Evolutionary conservation across 768 basidiomycete genomes (phyloP), one percentile per base, ranked within the genome.

Genomic region (Solioccasus polychromus): DNA sequence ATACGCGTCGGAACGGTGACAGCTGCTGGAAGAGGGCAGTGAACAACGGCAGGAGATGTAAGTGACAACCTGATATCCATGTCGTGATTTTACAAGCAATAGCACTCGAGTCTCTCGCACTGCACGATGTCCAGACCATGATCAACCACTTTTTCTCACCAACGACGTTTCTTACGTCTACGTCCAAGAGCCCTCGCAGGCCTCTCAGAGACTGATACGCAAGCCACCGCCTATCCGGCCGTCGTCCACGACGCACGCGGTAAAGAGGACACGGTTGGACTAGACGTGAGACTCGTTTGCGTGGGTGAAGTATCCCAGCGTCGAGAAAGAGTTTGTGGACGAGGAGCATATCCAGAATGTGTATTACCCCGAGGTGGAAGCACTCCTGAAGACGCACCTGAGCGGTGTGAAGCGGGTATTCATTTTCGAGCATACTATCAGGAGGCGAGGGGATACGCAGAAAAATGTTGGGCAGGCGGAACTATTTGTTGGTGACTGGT

Each of bases 401-500:
- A 11, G 11, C 11, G 69, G 69, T 8, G 70, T 64, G 4, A 68
- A 62, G 53, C 54, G 55, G 36, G 62, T 71, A 31, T 52, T 71
- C 47, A 60, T 74, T 39, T 75, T 74, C 36, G 71, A 73, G 47
- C 71, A 73, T 39, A 73, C 69, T 23, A 63, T 67, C 50, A 59
- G 69, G 62, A 58, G 37, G 26, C n/a, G 17, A 11, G 6, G 19
- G 19, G 4, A 35, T 28, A 6, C 11, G 8, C 19, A 22, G 20
- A 36, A 34, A 15, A 20, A 5, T 7, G 12, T 42, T 0, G 3
- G 19, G 19, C 26, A 34, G 6, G 5, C 31, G n/a, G n/a, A n/a
- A n/a, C n/a, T n/a, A n/a, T n/a, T n/a, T n/a, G n/a, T n/a, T n/a
- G n/a, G n/a, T n/a, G 32, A 22, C 44, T 14, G 37, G 26, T 39